Evolutionary conservation across 257 asterid genomes (phyloP).

Genomic region (Dorcoceras hygrometricum): DNA sequence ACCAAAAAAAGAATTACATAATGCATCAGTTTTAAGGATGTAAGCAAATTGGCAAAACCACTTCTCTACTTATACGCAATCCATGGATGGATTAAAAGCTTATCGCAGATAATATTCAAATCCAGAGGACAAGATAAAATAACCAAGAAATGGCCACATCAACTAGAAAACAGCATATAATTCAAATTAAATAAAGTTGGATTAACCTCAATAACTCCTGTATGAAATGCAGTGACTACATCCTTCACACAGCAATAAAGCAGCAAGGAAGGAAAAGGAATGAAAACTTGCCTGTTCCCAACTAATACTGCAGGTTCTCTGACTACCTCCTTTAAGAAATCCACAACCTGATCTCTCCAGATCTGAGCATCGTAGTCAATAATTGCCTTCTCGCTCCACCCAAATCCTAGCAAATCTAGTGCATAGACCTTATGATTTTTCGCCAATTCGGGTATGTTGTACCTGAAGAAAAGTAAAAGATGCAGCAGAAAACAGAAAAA

Average conservation of each 20-base stretch:
- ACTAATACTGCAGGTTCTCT: slow-evolving; percentile 86
- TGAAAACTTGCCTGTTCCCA: slow-evolving; percentile 69
- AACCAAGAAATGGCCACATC: no score
- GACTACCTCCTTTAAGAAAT: slow-evolving; percentile 77
- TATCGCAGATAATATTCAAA: no score
- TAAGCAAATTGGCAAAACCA: no score
- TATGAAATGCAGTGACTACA: no score
- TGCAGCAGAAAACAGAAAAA: neutral
- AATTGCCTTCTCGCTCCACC: slow-evolving; percentile 99
- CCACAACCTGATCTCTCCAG: slow-evolving; percentile 94
- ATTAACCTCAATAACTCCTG: no score
- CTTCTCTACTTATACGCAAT: no score
- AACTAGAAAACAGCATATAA: no score
- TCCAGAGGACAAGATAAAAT: no score
- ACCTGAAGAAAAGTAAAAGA: slow-evolving; percentile 38
- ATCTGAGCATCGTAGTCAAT: slow-evolving; percentile 81
- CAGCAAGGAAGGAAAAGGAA: slow-evolving; percentile 6
- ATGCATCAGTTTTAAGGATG: neutral
- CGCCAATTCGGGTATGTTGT: slow-evolving; percentile 88
- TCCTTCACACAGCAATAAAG: neutral
- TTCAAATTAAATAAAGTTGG: no score
- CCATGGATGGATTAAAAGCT: no score
- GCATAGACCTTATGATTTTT: slow-evolving; percentile 87
- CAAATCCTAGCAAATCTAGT: slow-evolving; percentile 84
- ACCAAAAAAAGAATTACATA: neutral